These are phyloP conservation scores for Diaporthe citrichinensis DNA, from an alignment of 2,329 filamentous ascomycete species.

Conservation along the genomic window DNA sequence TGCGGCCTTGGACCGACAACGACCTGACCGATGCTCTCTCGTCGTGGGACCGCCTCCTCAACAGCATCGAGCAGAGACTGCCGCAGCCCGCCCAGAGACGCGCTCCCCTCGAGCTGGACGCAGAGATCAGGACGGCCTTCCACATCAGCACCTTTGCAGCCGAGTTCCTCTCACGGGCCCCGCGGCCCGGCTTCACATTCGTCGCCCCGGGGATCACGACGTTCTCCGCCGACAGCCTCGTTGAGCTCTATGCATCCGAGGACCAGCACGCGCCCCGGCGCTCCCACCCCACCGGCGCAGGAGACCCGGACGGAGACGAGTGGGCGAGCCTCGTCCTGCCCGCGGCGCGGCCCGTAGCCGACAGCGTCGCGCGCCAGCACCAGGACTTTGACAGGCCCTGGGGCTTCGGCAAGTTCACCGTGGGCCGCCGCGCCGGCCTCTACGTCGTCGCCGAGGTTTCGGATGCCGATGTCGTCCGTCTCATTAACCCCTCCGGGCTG, in stretches of 20 bases:
- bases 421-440: neutral
- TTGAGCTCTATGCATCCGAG: neutral
- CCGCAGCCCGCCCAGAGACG: neutral
- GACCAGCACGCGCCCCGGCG: neutral
- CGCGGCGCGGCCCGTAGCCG: neutral
- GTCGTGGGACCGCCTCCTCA: conserved; percentile 12
- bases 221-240: neutral
- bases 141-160: neutral
- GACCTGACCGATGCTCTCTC: neutral
- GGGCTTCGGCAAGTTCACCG: conserved; percentile 1
- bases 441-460: neutral
- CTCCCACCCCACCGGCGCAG: neutral
- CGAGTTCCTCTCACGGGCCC: neutral
- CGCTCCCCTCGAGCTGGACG: neutral
- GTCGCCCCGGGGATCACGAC: neutral
- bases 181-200: neutral
- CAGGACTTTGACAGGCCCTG: neutral
- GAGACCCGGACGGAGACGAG: neutral
- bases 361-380: neutral
- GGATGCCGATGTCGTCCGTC: too few species aligned
- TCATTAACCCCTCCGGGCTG: too few species aligned
- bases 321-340: neutral
- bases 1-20: conserved; percentile 3
- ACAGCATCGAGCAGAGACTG: conserved; percentile 2
- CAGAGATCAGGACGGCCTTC: neutral